Base-by-base conservation (phyloP, 1,284 basidiomycete genomes). In the Ceratobasidium sp. region DNA sequence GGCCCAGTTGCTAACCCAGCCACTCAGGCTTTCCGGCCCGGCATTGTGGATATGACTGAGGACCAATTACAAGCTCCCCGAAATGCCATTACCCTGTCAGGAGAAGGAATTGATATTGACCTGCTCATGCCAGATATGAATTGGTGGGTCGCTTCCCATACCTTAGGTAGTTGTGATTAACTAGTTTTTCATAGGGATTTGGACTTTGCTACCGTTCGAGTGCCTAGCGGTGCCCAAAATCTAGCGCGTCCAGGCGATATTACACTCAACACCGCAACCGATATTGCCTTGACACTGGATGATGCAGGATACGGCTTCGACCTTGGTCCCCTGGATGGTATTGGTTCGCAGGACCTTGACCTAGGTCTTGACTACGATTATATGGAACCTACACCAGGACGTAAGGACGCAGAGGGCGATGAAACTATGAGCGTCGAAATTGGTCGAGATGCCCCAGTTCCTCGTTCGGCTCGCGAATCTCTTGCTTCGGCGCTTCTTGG, bases 41-140 rank as follows among this genome's bases (percentile, higher is more conserved):
- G 95, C 74, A 83, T 95, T 9, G 95, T 97, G 67, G 96, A 98
- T 82, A 89, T 98, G 87, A 94, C 95, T 18, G 93, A 95, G 78
- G 94, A 97, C 76, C 95, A 97, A 81, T 86, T 97, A 3, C 89
- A 89, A 21, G 92, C 94, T 41, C 92, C 91, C 79, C 89, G 91
- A 77, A 94, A 93, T 75, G 89, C 93, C 28, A 95, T 96, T 79
- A 96, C 94, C 1, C 84, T 96, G 8, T 91, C 91, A 76, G 86
- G 87, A 3, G 88, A 87, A 73, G 88, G 86, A 52, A 83, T 93
- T 30, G 92, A 93, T 76, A 82, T 93, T 57, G 92, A 94, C 78
- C 83, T 93, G 18, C 82, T 93, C n/a, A 82, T 94, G 30, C 92
- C 92, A 1, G 92, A 95, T 77, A 84, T 91, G 67, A 89, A 92